Base-by-base conservation (phyloP, 208 protist genomes). In the Leishmania major region DNA sequence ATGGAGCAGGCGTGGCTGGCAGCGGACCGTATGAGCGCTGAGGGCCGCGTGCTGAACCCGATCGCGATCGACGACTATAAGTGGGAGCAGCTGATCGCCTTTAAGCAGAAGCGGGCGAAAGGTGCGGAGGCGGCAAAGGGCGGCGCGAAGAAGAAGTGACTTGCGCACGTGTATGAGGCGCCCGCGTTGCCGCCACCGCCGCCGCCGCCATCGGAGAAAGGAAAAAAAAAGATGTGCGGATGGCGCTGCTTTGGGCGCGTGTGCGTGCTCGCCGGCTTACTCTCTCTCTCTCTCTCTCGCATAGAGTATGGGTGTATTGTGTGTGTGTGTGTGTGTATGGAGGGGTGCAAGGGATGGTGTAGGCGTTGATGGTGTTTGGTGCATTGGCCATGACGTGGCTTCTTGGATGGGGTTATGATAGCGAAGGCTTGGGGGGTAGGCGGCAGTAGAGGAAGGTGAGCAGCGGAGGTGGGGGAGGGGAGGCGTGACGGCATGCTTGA, bases 51-150 rank as follows among this genome's bases (percentile, higher is more conserved):
- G 81, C 82, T 97, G 45, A 94, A 96, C 82, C 94, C 94, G 15
- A 82, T 97, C 53, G 93, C 93, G 31, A 97, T 97, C 76, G 94
- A 97, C 73, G 94, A 97, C 77, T 97, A 97, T 87, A 97, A 96
- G 80, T 97, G 94, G 94, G 92, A 97, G 47, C 88, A 97, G 83
- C 84, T 97, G 69, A 89, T 97, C 73, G 91, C 89, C 75, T 97
- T 96, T 81, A 97, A 97, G 87, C 89, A 92, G 93, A 96, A 93
- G 77, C 92, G 94, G 19, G 90, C 88, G 25, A 97, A 96, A 84
- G 88, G 91, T 28, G 91, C 90, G 0, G 84, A 87, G 35, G 83
- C 82, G 7, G 89, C 53, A 35, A 88, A 84, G 78, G 80, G 79
- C 45, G 83, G 86, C 53, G 81, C 66, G n/a, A 95, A 93, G 86